Conservation (phyloP, 306 rosid species). For the Prunus armeniaca region DNA sequence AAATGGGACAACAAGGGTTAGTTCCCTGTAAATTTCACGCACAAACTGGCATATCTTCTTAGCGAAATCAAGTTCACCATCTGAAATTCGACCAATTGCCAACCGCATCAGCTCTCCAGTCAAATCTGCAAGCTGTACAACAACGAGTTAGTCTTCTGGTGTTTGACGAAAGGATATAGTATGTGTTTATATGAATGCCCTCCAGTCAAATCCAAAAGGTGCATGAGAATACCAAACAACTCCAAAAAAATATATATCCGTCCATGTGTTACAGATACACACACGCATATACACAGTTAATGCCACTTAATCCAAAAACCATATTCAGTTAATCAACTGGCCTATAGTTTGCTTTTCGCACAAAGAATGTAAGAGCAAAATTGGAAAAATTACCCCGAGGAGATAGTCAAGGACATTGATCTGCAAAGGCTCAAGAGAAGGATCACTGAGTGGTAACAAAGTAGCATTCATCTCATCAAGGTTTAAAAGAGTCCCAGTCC, state of each 20-base stretch:
- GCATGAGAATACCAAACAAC: background rate
- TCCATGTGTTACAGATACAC: background rate
- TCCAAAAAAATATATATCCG: background rate
- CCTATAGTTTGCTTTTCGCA: background rate
- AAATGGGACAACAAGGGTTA: conserved; percentile 69
- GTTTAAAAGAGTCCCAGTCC: conserved; percentile 75
- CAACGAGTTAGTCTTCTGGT: conserved; percentile 15
- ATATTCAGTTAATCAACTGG: background rate
- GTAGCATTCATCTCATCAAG: conserved; percentile 81
- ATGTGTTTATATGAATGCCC: background rate
- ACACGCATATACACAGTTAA: background rate
- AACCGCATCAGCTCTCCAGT: conserved; percentile 97
- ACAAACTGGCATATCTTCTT: conserved; percentile 78
- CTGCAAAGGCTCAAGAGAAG: conserved; percentile 76
- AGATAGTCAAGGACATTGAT: conserved; percentile 86
- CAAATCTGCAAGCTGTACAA: conserved; percentile 85
- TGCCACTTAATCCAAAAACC: background rate
- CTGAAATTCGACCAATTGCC: conserved; percentile 93
- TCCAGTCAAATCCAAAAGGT: background rate
- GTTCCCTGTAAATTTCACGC: conserved; percentile 90
- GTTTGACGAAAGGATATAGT: background rate
- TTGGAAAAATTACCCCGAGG: conserved; percentile 64
- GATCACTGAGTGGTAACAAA: conserved; percentile 67
- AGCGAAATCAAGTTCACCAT: conserved; percentile 86
- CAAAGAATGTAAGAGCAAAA: background rate